These are phyloP conservation scores for Metarhizium anisopliae DNA, from an alignment of 2,329 filamentous ascomycete species.

Conservation along the genomic window DNA sequence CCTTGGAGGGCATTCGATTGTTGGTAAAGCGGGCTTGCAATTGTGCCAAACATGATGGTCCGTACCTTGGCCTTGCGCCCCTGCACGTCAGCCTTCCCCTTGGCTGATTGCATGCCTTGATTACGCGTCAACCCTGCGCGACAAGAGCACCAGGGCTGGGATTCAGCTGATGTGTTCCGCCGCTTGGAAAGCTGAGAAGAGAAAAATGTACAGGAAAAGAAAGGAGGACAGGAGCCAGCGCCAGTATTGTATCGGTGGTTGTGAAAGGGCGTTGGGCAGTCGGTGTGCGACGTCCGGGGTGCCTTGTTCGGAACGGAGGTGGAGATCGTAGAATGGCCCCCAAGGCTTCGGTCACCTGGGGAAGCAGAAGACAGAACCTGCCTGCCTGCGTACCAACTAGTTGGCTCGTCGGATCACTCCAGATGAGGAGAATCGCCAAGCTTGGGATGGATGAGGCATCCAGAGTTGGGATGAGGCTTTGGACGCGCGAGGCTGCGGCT, in stretches of 20 bases:
- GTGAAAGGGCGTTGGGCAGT: not conserved
- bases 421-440: no score
- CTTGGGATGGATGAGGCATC: no score
- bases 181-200: not conserved
- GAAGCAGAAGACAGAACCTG: no score
- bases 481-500: no score
- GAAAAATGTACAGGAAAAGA: not conserved
- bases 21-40: not conserved
- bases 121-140: constrained; percentile 12
- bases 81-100: constrained; percentile 47
- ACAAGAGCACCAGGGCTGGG: constrained; percentile 1
- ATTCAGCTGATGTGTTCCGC: not conserved
- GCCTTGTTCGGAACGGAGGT: no score
- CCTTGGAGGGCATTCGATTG: not conserved
- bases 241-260: not conserved
- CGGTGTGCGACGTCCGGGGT: not conserved
- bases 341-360: no score
- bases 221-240: not conserved
- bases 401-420: no score
- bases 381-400: no score
- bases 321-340: no score
- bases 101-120: constrained; percentile 43
- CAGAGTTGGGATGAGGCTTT: no score
- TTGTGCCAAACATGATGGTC: not conserved
- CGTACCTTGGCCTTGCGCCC: constrained; percentile 53